phyloP scores from a whole-genome alignment of 1,139 yeast genomes.

The Candida sojae region DNA sequence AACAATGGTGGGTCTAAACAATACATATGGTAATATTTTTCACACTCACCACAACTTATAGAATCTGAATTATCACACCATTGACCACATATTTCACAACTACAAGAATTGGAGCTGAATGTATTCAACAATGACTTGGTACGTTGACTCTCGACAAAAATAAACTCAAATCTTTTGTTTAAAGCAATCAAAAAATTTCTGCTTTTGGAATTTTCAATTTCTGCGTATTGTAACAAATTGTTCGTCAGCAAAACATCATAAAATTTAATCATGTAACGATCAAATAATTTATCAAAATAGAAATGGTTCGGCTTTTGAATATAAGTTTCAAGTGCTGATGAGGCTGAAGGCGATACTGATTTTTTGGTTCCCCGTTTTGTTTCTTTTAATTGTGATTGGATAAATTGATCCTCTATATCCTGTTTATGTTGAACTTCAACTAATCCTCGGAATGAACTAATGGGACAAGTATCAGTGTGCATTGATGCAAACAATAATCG shows the following conservation, averaged over 20 bases:
- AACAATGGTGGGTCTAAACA: constrained; percentile 86
- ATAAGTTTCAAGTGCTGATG: constrained; percentile 46
- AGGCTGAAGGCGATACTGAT: constrained; percentile 18
- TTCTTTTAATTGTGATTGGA: constrained; percentile 6
- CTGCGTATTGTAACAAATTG: constrained; percentile 52
- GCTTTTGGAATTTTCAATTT: constrained; percentile 56
- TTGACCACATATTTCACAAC: constrained; percentile 74
- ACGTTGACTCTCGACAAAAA: constrained; percentile 74
- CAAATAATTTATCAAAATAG: constrained; percentile 85
- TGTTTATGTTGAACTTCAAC: constrained; percentile 69
- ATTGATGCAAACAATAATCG: constrained; percentile 80
- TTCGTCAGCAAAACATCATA: constrained; percentile 62
- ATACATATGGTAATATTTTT: constrained; percentile 69
- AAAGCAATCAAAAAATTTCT: constrained; percentile 61
- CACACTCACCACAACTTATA: constrained; percentile 82
- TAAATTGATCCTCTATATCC: constrained; percentile 53
- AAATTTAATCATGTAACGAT: constrained; percentile 80
- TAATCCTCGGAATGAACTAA: constrained; percentile 73
- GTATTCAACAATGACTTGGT: constrained; percentile 64
- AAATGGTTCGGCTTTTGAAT: constrained; percentile 66
- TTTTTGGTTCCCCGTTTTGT: constrained; percentile 13
- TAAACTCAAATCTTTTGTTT: constrained; percentile 66
- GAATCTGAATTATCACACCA: constrained; percentile 79
- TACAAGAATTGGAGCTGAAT: constrained; percentile 53
- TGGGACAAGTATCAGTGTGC: constrained; percentile 85